phyloP scores from a whole-genome alignment of 208 protist genomes.

The Acanthamoeba castellanii region DNA sequence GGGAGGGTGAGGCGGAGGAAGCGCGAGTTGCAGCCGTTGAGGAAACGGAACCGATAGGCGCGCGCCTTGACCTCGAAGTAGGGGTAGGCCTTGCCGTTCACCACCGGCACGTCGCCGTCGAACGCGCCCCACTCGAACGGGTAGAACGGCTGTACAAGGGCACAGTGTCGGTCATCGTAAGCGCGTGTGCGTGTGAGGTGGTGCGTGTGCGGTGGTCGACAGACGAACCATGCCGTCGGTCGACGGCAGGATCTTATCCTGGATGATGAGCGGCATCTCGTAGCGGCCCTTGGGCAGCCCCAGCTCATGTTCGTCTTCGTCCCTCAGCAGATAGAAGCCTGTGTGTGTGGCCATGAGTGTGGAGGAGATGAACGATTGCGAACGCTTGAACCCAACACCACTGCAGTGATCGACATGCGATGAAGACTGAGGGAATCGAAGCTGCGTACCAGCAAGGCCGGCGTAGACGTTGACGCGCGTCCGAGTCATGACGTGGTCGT shows the following conservation, averaged over 20 bases:
- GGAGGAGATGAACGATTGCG: no score
- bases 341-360: no score
- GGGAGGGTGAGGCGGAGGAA: not conserved
- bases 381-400: no score
- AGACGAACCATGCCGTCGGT: no score
- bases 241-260: not conserved
- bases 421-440: no score
- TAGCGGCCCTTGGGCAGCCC: not conserved
- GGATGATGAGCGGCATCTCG: constrained; percentile 47
- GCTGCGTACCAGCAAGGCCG: not conserved
- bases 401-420: no score
- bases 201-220: no score
- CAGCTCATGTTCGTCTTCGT: not conserved
- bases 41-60: constrained; percentile 51
- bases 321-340: constrained; percentile 58
- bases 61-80: constrained; percentile 41
- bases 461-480: constrained; percentile 67
- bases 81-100: constrained; percentile 43
- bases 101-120: constrained; percentile 13
- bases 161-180: not conserved
- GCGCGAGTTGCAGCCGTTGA: constrained; percentile 61
- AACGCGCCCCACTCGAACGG: not conserved
- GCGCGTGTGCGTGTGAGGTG: no score
- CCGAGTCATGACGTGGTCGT: constrained; percentile 54
- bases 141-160: constrained; percentile 8